These are phyloP conservation scores for Dioscorea dumetorum DNA, from an alignment of 106 monocot genomes.

Conservation along the genomic window DNA sequence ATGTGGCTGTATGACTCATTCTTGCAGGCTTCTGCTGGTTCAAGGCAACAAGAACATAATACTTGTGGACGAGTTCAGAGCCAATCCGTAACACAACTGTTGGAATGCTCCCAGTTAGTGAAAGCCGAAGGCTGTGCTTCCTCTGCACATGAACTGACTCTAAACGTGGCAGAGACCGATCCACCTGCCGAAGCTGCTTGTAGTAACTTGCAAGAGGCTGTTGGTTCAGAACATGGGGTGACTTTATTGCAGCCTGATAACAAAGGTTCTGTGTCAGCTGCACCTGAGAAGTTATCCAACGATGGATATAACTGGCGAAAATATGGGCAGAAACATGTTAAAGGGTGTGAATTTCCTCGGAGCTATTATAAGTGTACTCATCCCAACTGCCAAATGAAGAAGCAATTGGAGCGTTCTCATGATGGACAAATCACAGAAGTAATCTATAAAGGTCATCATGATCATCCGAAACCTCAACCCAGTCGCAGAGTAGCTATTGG, in stretches of 20 bases:
- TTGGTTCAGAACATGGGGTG: conserved; percentile 14
- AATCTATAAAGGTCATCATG: conserved; percentile 75
- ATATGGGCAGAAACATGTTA: conserved; percentile 98
- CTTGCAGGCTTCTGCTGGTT: conserved; percentile 31
- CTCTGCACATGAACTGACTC: conserved; percentile 24
- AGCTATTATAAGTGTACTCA: conserved; percentile 98
- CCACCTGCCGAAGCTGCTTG: conserved; percentile 18
- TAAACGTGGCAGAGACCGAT: conserved; percentile 5
- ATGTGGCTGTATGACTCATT: background rate
- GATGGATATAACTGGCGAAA: conserved; percentile 99
- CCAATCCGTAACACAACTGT: conserved; percentile 9
- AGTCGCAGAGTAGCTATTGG: conserved; percentile 53
- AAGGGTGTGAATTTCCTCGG: conserved; percentile 93
- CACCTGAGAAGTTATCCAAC: conserved; percentile 53
- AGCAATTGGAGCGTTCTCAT: conserved; percentile 82
- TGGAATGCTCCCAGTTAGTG: conserved; percentile 10
- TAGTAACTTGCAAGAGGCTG: conserved; percentile 28
- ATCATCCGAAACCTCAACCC: conserved; percentile 90
- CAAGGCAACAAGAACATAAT: conserved; percentile 19
- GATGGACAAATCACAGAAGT: conserved; percentile 92
- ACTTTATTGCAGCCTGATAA: conserved; percentile 26
- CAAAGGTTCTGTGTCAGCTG: conserved; percentile 17
- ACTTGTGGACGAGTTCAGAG: conserved; percentile 23
- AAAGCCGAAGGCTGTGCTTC: conserved; percentile 16
- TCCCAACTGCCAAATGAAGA: conserved; percentile 92